Percentiles rank a stretch among this genome's conserved stretches.
phyloP scores from a whole-genome alignment of 805 yeast species.

The Hanseniaspora hatyaiensis region DNA sequence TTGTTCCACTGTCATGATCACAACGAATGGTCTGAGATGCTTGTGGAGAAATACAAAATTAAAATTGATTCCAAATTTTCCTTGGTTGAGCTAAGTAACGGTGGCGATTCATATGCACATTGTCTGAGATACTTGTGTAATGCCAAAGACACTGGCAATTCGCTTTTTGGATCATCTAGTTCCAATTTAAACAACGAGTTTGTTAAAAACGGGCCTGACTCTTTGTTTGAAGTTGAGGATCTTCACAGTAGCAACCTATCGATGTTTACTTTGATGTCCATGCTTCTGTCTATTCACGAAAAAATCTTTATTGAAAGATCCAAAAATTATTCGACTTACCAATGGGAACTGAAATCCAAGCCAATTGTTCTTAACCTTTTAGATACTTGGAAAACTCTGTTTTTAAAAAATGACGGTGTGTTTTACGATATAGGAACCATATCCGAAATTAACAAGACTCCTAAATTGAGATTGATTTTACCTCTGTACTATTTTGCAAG shows the following conservation, averaged over 20 bases:
- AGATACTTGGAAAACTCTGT: slow-evolving; percentile 57
- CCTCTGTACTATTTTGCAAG: slow-evolving; percentile 59
- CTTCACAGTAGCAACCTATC: slow-evolving; percentile 30
- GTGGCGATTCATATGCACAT: slow-evolving; percentile 36
- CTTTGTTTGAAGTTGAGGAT: slow-evolving; percentile 14
- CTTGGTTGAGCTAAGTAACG: slow-evolving; percentile 47
- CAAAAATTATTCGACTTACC: slow-evolving; percentile 34
- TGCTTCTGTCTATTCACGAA: slow-evolving; percentile 58
- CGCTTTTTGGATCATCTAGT: slow-evolving; percentile 20
- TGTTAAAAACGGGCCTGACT: slow-evolving; percentile 1
- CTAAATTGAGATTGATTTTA: slow-evolving; percentile 50
- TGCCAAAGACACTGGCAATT: slow-evolving; percentile 22
- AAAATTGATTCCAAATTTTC: slow-evolving; percentile 42
- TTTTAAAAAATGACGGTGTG: slow-evolving; percentile 51
- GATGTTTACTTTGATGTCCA: slow-evolving; percentile 40
- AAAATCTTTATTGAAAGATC: slow-evolving; percentile 44
- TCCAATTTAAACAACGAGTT: not conserved
- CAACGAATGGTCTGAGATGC: slow-evolving; percentile 39
- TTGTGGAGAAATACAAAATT: slow-evolving; percentile 30
- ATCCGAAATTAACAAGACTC: slow-evolving; percentile 38
- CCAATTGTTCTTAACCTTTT: slow-evolving; percentile 48
- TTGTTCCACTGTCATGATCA: slow-evolving; percentile 47
- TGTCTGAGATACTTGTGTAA: slow-evolving; percentile 38
- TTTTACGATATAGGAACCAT: slow-evolving; percentile 26
- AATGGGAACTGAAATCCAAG: slow-evolving; percentile 55